These are phyloP conservation scores for Aspergillus pseudoviridinutans DNA, from an alignment of 2,329 filamentous ascomycete genomes.

Conservation along the genomic window DNA sequence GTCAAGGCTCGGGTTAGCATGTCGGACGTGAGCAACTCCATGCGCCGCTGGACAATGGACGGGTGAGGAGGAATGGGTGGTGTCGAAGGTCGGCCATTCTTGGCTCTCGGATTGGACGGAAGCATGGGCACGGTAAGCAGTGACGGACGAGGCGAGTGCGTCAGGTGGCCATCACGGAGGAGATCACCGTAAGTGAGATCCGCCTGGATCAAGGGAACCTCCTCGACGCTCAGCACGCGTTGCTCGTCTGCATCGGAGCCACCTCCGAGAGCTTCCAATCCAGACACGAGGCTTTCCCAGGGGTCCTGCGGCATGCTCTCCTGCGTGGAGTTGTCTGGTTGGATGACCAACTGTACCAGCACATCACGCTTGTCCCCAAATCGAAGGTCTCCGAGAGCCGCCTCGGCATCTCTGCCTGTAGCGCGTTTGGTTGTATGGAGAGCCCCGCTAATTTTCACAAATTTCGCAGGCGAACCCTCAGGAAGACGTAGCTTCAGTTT, in stretches of 20 bases:
- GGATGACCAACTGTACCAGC: constrained; percentile 87
- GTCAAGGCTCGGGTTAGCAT: constrained; percentile 94
- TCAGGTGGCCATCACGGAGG: constrained; percentile 77
- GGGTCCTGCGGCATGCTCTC: constrained; percentile 88
- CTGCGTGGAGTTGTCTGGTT: constrained; percentile 75
- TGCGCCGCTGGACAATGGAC: constrained; percentile 88
- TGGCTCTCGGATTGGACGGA: constrained; percentile 65
- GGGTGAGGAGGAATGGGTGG: constrained; percentile 94
- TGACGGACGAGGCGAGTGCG: constrained; percentile 83
- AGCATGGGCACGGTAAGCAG: constrained; percentile 91
- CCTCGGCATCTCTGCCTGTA: constrained; percentile 90
- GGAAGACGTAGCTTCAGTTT: constrained; percentile 91
- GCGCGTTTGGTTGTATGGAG: constrained; percentile 95
- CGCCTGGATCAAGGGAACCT: constrained; percentile 90
- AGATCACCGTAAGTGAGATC: constrained; percentile 93
- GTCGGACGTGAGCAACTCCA: constrained; percentile 96
- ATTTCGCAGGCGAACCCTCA: constrained; percentile 95
- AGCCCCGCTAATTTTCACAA: constrained; percentile 96
- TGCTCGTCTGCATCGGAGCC: constrained; percentile 82
- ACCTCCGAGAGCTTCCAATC: constrained; percentile 86
- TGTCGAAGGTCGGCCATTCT: constrained; percentile 51
- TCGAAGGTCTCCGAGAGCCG: constrained; percentile 81
- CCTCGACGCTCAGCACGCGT: constrained; percentile 79
- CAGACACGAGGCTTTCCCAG: constrained; percentile 96
- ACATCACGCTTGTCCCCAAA: constrained; percentile 96